phyloP scores from a whole-genome alignment of 2,329 filamentous ascomycete species.

The Ceratocystis eucalypticola region DNA sequence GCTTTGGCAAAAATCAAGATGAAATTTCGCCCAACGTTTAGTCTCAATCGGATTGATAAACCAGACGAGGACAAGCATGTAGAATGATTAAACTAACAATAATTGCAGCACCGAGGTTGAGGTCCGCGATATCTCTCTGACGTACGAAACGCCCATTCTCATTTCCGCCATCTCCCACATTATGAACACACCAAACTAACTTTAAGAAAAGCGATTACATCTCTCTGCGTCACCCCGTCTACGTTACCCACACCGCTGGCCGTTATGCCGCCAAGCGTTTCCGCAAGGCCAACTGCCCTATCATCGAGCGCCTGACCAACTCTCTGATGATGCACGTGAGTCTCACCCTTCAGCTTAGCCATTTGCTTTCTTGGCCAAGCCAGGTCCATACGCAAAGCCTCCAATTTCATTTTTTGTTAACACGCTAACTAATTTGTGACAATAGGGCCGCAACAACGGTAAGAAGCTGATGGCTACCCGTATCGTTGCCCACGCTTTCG shows the following conservation, averaged over 20 bases:
- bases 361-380: not conserved
- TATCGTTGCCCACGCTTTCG: constrained; percentile 97
- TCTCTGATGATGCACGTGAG: constrained; percentile 94
- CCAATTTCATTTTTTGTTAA: not conserved
- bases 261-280: constrained; percentile 99
- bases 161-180: not conserved
- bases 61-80: not conserved
- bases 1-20: constrained; percentile 3
- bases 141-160: constrained; percentile 44
- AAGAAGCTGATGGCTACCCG: constrained; percentile 99
- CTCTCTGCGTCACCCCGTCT: constrained; percentile 97
- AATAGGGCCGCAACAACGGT: constrained; percentile 99
- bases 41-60: not conserved
- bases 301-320: constrained; percentile 99
- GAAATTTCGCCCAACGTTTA: not conserved
- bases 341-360: not conserved
- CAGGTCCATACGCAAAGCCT: not conserved
- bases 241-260: constrained; percentile 96
- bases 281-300: constrained; percentile 99
- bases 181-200: constrained; percentile 10
- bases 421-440: constrained; percentile 54
- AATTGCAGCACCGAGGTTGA: constrained; percentile 59
- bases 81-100: constrained; percentile 12
- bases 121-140: constrained; percentile 98
- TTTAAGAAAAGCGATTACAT: constrained; percentile 74